These are phyloP conservation scores for Mucor indicus DNA, from an alignment of 371 early-diverging fungal species.

Conservation along the genomic window DNA sequence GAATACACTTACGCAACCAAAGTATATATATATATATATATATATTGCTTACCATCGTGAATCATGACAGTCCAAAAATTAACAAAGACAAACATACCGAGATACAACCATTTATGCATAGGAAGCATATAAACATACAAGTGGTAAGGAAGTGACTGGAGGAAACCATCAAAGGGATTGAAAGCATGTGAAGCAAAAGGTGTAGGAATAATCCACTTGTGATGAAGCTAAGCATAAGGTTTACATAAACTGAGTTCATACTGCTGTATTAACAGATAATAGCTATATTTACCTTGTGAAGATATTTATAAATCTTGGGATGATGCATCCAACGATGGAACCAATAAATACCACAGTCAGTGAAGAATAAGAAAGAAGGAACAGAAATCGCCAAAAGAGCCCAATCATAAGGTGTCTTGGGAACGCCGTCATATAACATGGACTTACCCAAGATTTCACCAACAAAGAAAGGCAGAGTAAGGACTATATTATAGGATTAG, in stretches of 20 bases:
- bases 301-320: constrained; percentile 76
- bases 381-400: constrained; percentile 64
- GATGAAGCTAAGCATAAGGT: constrained; percentile 32
- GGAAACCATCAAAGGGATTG: constrained; percentile 90
- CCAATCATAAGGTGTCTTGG: constrained; percentile 42
- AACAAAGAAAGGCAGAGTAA: constrained; percentile 89
- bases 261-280: too few relatives aligned
- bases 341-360: constrained; percentile 94
- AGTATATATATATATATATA: neutral
- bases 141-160: constrained; percentile 95
- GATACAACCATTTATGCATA: constrained; percentile 85
- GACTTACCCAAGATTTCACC: constrained; percentile 89
- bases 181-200: constrained; percentile 97
- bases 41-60: constrained; percentile 78
- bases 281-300: constrained; percentile 60
- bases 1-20: too few relatives aligned
- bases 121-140: constrained; percentile 85
- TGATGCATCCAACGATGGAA: constrained; percentile 91
- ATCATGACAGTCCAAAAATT: constrained; percentile 96
- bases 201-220: constrained; percentile 74
- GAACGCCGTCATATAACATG: constrained; percentile 59
- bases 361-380: constrained; percentile 80
- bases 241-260: too few relatives aligned
- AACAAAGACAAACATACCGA: constrained; percentile 84
- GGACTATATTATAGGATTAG: constrained; percentile 28